Evolutionary conservation across 202 grass and related monocot species (phyloP).

Genomic region (Schoenoplectus triqueter): DNA sequence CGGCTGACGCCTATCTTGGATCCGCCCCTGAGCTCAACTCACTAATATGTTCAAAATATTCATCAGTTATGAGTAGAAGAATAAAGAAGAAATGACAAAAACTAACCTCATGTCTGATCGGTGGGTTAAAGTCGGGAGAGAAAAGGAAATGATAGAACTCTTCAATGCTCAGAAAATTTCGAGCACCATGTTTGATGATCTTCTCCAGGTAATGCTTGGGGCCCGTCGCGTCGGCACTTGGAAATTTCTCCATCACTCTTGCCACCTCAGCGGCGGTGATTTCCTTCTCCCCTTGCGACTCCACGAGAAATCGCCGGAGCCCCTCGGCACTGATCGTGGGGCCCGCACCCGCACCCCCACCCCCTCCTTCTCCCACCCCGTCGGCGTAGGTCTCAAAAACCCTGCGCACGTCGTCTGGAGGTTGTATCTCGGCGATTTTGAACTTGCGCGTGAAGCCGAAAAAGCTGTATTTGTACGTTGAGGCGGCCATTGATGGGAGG

Average conservation of each 20-base stretch:
- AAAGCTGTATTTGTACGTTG: slow-evolving; percentile 50
- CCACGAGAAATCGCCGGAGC: slow-evolving; percentile 60
- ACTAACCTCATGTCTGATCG: slow-evolving; percentile 53
- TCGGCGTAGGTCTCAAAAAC: slow-evolving; percentile 39
- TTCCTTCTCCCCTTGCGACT: slow-evolving; percentile 53
- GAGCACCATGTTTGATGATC: slow-evolving; percentile 27
- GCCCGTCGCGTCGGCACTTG: slow-evolving; percentile 37
- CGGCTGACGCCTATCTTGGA: too few species aligned
- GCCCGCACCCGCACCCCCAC: too few species aligned
- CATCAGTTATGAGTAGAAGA: not conserved
- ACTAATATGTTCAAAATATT: not conserved
- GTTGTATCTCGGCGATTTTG: slow-evolving; percentile 63
- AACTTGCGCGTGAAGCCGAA: slow-evolving; percentile 96
- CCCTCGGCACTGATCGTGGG: slow-evolving; percentile 39
- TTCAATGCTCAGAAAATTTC: slow-evolving; percentile 43
- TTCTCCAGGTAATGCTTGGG: slow-evolving; percentile 37
- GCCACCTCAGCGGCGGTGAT: slow-evolving; percentile 40
- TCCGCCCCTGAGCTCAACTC: too few species aligned
- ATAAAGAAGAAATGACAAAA: not conserved
- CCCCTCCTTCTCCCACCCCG: not conserved
- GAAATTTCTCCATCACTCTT: slow-evolving; percentile 42
- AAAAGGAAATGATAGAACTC: slow-evolving; percentile 84
- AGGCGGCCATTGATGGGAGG: slow-evolving; percentile 51
- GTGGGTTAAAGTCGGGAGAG: slow-evolving; percentile 69
- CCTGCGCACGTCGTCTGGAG: slow-evolving; percentile 64